phyloP scores from a whole-genome alignment of 2,329 filamentous ascomycete genomes.

The Teratosphaeria viscida region DNA sequence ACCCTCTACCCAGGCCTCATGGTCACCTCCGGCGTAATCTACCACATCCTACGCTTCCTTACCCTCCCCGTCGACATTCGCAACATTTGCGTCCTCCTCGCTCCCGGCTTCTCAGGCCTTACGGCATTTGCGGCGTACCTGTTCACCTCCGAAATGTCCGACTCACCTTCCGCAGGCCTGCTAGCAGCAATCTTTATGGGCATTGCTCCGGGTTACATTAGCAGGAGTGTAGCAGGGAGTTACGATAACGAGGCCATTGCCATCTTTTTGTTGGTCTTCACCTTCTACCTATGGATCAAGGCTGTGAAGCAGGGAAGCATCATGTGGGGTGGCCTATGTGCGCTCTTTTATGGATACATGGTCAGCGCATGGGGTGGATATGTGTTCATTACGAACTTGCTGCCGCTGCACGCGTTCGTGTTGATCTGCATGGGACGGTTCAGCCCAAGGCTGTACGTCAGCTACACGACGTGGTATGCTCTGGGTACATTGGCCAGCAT shows the following conservation, averaged over 20 bases:
- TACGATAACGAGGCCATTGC: conserved; percentile 99
- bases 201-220: conserved; percentile 95
- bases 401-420: conserved; percentile 88
- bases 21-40: conserved; percentile 97
- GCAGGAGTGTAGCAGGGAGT: conserved; percentile 90
- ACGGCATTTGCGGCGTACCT: conserved; percentile 91
- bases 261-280: conserved; percentile 96
- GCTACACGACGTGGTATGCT: conserved; percentile 97
- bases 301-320: conserved; percentile 92
- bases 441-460: conserved; percentile 86
- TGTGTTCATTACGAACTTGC: conserved; percentile 96
- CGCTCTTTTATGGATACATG: conserved; percentile 99
- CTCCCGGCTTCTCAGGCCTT: conserved; percentile 85
- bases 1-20: conserved; percentile 98
- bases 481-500: conserved; percentile 93
- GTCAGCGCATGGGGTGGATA: conserved; percentile 99
- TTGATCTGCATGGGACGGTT: conserved; percentile 95
- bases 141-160: conserved; percentile 92
- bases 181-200: conserved; percentile 95
- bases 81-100: conserved; percentile 95
- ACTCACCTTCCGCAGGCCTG: conserved; percentile 87
- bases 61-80: conserved; percentile 93
- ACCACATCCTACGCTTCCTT: conserved; percentile 80
- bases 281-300: conserved; percentile 99
- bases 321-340: conserved; percentile 89